These are phyloP conservation scores for Beverwykella pulmonaria DNA, from an alignment of 495 filamentous ascomycete genomes.

Conservation along the genomic window DNA sequence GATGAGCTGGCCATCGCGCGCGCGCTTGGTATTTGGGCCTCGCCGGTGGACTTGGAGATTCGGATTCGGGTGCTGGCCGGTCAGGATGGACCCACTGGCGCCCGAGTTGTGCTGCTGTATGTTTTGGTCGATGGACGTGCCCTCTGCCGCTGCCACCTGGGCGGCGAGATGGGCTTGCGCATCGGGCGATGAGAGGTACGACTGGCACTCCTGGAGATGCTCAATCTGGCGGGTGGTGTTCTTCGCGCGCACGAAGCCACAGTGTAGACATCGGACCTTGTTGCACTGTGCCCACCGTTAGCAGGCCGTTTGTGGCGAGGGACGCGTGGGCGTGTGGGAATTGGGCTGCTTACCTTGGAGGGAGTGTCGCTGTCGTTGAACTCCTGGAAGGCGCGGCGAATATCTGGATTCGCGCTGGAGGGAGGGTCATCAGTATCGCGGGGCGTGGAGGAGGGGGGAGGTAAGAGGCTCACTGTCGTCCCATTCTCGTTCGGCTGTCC, in stretches of 20 bases:
- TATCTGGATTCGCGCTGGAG: constrained; percentile 43
- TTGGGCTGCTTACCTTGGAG: constrained; percentile 36
- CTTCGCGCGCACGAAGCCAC: constrained; percentile 49
- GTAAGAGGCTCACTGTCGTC: background rate
- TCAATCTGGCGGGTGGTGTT: constrained; percentile 51
- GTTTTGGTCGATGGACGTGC: constrained; percentile 4
- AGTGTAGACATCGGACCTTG: constrained; percentile 49
- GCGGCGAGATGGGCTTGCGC: constrained; percentile 38
- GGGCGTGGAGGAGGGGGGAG: background rate
- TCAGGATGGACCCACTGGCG: constrained; percentile 36
- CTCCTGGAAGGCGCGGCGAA: constrained; percentile 42
- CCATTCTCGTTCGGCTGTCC: background rate
- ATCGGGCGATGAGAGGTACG: constrained; percentile 45
- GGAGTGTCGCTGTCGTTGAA: constrained; percentile 42
- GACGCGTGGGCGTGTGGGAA: background rate
- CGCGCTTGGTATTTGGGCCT: constrained; percentile 43
- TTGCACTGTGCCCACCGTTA: constrained; percentile 43
- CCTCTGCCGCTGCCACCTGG: constrained; percentile 16
- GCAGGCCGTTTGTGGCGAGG: constrained; percentile 1
- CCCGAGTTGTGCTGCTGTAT: constrained; percentile 15
- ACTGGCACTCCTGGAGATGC: constrained; percentile 45
- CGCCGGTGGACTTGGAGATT: constrained; percentile 46
- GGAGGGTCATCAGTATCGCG: constrained; percentile 9
- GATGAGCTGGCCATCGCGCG: constrained; percentile 38
- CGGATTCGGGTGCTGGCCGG: constrained; percentile 46